Base-by-base conservation (phyloP, 148 eudicot species). In the Vaccinium myrtillus region DNA sequence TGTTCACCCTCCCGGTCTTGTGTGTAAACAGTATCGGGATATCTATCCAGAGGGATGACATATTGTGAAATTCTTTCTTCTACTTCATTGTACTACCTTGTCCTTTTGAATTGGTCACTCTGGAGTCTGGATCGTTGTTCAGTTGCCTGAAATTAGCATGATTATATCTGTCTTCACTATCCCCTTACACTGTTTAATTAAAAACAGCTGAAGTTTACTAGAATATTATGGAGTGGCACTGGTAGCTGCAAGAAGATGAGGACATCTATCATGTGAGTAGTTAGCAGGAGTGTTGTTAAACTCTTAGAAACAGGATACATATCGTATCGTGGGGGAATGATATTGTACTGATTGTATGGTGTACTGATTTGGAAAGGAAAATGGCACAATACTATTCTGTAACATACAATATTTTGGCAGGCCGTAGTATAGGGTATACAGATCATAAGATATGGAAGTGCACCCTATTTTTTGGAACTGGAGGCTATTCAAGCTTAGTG, bases 91-190 rank as follows among this genome's bases (percentile, higher is more conserved):
- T 77, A 53, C 63, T 18, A 25, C 21, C 32, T 21, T 78, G n/a
- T 78, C 46, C 49, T 78, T n/a, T 56, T 78, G 81, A 53, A 53
- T 54, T n/a, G 53, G 43, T 78, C 43, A 16, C 61, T n/a, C n/a
- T n/a, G n/a, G n/a, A n/a, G n/a, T 25, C 43, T 56, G 51, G 12
- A 54, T 25, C 2, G 5, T 78, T 53, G 5, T 30, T 13, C 9
- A 14, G 59, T 27, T 51, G 39, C 59, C 48, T 25, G 63, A 13
- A 27, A 51, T 13, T 54, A 53, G 36, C 43, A 23, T 77, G 51
- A 77, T 6, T 53, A 14, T 25, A 0, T 51, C 19, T 14, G 10
- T 51, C 8, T 23, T 23, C 56, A n/a, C 2, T 21, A 48, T 46
- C 21, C 43, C 19, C 25, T 1, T 73, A n/a, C 6, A 18, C 51